Conservation (phyloP, 768 basidiomycete species). For the Gautieria morchelliformis region DNA sequence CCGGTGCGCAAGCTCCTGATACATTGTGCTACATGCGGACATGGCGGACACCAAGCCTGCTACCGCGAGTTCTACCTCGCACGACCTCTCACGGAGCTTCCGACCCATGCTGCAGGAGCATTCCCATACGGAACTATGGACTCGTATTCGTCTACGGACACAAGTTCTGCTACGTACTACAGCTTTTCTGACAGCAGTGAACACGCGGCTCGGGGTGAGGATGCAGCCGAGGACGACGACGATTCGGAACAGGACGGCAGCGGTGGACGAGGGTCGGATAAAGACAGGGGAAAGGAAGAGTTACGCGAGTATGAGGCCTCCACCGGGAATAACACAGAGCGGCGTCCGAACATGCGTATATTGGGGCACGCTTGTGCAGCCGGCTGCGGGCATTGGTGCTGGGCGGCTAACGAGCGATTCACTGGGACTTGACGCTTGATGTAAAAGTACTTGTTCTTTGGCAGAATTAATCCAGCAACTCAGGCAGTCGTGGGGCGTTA, state of each 20-base stretch:
- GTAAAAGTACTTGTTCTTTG: too few relatives aligned
- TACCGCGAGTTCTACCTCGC: conserved; percentile 59
- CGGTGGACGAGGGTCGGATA: neutral
- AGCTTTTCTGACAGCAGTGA: conserved; percentile 12
- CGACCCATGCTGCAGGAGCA: conserved; percentile 18
- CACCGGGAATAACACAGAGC: neutral
- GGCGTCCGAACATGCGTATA: conserved; percentile 14
- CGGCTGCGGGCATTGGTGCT: conserved; percentile 78
- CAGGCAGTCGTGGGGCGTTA: too few relatives aligned
- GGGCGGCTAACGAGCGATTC: conserved; percentile 32
- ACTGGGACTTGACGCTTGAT: neutral
- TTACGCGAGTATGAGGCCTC: neutral
- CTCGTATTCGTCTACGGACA: conserved; percentile 13
- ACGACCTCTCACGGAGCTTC: conserved; percentile 44
- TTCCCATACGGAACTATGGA: conserved; percentile 13
- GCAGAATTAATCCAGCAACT: too few relatives aligned
- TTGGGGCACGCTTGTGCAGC: conserved; percentile 63
- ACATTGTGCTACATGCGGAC: conserved; percentile 66
- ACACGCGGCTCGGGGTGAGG: conserved; percentile 13
- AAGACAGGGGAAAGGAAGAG: neutral
- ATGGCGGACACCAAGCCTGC: conserved; percentile 77
- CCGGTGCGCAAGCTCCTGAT: conserved; percentile 65
- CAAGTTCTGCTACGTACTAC: conserved; percentile 9
- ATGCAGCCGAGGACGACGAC: conserved; percentile 7
- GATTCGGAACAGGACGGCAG: neutral